Evolutionary conservation across 2,329 filamentous ascomycete species (phyloP), one percentile per base, ranked within the genome.

Genomic region (Aphanocladium album): DNA sequence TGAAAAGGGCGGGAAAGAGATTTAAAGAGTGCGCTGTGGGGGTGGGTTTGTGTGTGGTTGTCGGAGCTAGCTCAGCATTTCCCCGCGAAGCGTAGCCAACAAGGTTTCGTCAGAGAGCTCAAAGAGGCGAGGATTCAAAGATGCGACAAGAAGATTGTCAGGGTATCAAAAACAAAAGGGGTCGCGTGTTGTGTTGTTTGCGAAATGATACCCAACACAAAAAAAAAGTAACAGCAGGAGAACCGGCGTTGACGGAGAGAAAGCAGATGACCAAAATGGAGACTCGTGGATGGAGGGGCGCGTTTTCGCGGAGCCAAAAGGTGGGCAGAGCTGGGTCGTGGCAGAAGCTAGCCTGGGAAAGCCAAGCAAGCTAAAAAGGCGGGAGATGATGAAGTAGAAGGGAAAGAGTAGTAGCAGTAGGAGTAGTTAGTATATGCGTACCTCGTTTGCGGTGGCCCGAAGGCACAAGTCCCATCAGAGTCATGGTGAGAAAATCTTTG

Each of bases 1-100:
- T n/a, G n/a, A 46, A 45, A 46, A 17, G 7, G 41, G 56, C 55
- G 62, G 57, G 57, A 43, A 53, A 62, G 58, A 58, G 23, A 21
- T 27, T 51, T 35, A 37, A 46, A 46, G 57, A 53, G 12, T 60
- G 49, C 21, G 17, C 2, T 37, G 49, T 52, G 41, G 57, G 37
- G 47, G 33, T n/a, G n/a, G n/a, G n/a, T n/a, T n/a, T n/a, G 46
- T 49, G 46, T 23, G 46, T 41, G n/a, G n/a, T n/a, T n/a, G 56
- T 14, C 47, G 23, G 33, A 51, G 56, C 41, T 45, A 55, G 39
- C 25, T 25, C 39, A 17, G 52, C 41, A 46, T 55, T 30, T 14
- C 25, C 23, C 23, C 43, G 39, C 6, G 35, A 27, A 43, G 51
- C 16, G 19, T 9, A 43, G 23, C 37, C 16, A 41, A 37, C 37